phyloP scores from a whole-genome alignment of 75 land plant genomes.

The Gnetum montanum region DNA sequence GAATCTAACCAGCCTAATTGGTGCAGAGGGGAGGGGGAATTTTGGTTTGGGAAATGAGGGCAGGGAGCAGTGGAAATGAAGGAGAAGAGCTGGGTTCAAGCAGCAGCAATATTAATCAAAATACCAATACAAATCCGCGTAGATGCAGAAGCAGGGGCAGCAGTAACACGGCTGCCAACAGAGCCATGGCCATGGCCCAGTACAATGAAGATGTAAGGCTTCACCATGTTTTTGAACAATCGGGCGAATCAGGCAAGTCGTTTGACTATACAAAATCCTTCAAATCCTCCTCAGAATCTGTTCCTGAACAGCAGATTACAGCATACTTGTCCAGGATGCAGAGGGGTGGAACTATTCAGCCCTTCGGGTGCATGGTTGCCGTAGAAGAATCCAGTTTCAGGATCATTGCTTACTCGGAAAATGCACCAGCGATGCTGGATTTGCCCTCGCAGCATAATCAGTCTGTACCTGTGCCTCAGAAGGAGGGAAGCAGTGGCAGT shows the following conservation, averaged over 20 bases:
- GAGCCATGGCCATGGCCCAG: conserved; percentile 57
- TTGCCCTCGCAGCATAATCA: conserved; percentile 64
- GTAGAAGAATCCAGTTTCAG: conserved; percentile 60
- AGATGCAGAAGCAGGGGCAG: not conserved
- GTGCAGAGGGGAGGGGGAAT: too few relatives aligned
- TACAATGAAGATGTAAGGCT: conserved; percentile 79
- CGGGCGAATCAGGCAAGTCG: conserved; percentile 64
- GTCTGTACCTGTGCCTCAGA: conserved; percentile 18
- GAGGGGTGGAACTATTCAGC: conserved; percentile 84
- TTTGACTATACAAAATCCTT: conserved; percentile 81
- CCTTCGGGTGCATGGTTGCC: conserved; percentile 87
- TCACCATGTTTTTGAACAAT: conserved; percentile 88
- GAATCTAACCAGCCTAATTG: too few relatives aligned
- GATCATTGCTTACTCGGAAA: conserved; percentile 62
- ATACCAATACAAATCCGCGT: too few relatives aligned
- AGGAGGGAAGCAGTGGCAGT: not conserved
- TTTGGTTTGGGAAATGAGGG: too few relatives aligned
- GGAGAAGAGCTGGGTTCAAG: too few relatives aligned
- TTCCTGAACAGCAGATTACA: conserved; percentile 74
- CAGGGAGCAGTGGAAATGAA: too few relatives aligned
- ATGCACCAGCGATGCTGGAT: conserved; percentile 71
- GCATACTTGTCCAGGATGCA: conserved; percentile 86
- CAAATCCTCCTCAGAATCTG: conserved; percentile 15
- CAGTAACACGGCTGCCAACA: not conserved
- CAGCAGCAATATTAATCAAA: too few relatives aligned